Percentiles rank a stretch among this genome's conserved stretches.
These are phyloP conservation scores for Pseudogymnoascus sp. DNA, from an alignment of 2,329 filamentous ascomycete species.

Conservation along the genomic window DNA sequence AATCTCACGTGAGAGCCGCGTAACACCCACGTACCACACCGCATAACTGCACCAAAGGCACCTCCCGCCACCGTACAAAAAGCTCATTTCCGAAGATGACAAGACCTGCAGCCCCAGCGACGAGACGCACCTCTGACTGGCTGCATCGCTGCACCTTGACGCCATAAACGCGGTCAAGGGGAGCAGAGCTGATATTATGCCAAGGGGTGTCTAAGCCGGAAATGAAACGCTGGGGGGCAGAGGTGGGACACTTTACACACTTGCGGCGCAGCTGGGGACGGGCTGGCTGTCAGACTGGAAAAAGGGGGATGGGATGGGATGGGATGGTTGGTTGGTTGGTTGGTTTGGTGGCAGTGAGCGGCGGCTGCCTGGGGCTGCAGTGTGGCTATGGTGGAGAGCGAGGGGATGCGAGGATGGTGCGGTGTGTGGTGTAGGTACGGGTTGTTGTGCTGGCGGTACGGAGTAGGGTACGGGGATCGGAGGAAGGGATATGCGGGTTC, in stretches of 20 bases:
- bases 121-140: neutral
- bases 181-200: neutral
- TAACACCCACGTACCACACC: neutral
- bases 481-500: neutral
- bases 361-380: neutral
- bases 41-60: neutral
- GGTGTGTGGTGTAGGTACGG: too few relatives aligned
- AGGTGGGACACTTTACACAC: neutral
- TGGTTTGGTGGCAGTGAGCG: neutral
- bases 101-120: neutral
- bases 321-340: neutral
- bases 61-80: neutral
- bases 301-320: neutral
- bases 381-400: neutral
- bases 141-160: neutral
- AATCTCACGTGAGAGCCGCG: neutral
- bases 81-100: constrained; percentile 1
- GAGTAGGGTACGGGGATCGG: neutral
- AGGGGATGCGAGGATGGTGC: neutral
- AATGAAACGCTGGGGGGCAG: neutral
- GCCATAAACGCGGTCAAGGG: neutral
- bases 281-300: neutral
- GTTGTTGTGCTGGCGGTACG: neutral
- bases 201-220: neutral
- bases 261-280: neutral